A percentile compares a stretch with the other conserved stretches of the same genome.
phyloP scores from a whole-genome alignment of 2,329 filamentous ascomycete species.

The Ophiocordyceps australis region DNA sequence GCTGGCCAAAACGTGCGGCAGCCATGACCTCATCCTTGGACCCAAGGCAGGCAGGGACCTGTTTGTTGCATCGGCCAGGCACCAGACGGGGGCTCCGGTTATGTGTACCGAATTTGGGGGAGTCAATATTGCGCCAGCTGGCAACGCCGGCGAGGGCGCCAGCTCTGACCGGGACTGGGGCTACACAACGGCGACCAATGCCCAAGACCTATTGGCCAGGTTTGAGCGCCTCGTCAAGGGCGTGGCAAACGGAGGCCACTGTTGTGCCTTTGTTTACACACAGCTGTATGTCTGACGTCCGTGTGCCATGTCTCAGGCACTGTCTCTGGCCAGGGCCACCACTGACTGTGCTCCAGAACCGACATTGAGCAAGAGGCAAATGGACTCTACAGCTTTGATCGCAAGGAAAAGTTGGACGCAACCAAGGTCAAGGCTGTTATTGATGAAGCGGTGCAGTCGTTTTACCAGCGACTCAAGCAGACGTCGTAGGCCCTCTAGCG shows the following conservation, averaged over 20 bases:
- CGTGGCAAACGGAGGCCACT: constrained; percentile 34
- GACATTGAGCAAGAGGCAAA: constrained; percentile 54
- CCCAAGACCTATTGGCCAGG: constrained; percentile 37
- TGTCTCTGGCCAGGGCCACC: not conserved
- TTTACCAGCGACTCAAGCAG: constrained; percentile 20
- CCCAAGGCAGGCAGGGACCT: constrained; percentile 31
- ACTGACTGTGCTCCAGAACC: constrained; percentile 13
- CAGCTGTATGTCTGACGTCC: constrained; percentile 31
- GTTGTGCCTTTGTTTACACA: constrained; percentile 48
- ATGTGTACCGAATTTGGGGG: constrained; percentile 53
- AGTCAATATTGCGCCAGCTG: constrained; percentile 40
- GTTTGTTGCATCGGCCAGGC: constrained; percentile 34
- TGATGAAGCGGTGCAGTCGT: constrained; percentile 28
- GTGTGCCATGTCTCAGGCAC: not conserved
- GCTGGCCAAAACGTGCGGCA: constrained; percentile 33
- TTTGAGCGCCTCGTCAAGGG: constrained; percentile 40
- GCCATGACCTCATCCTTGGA: constrained; percentile 32
- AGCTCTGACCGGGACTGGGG: constrained; percentile 40
- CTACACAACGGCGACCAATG: constrained; percentile 45
- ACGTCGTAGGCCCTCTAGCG: too few species aligned
- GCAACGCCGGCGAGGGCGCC: constrained; percentile 10
- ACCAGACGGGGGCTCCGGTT: constrained; percentile 35
- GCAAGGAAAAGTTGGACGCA: constrained; percentile 41
- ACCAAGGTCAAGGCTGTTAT: constrained; percentile 37
- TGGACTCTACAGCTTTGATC: constrained; percentile 44